phyloP scores from a whole-genome alignment of 495 filamentous ascomycete species.

The Aeminium ludgeri region DNA sequence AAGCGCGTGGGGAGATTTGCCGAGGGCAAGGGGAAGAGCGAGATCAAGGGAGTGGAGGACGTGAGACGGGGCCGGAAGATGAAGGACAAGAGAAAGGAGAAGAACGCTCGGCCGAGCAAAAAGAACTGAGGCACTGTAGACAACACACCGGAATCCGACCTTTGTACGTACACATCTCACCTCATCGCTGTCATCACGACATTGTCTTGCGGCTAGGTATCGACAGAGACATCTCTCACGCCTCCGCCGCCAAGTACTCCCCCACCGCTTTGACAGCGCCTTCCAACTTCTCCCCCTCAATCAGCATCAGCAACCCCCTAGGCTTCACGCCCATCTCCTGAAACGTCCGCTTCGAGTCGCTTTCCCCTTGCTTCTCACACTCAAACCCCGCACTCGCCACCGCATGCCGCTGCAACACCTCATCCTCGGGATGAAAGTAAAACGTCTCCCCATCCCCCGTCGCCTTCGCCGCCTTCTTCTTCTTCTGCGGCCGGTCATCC shows the following conservation, averaged over 20 bases:
- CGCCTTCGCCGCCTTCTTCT: constrained; percentile 37
- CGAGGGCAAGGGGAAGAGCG: constrained; percentile 50
- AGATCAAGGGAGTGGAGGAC: constrained; percentile 66
- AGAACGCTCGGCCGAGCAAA: constrained; percentile 63
- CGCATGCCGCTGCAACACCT: constrained; percentile 63
- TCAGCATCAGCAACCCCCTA: constrained; percentile 37
- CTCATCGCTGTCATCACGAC: too few relatives aligned
- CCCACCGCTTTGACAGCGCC: constrained; percentile 34
- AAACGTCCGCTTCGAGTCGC: constrained; percentile 86
- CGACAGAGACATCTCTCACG: too few relatives aligned
- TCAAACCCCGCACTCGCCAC: constrained; percentile 46
- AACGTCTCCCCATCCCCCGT: constrained; percentile 30
- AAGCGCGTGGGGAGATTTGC: constrained; percentile 54
- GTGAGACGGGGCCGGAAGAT: constrained; percentile 65
- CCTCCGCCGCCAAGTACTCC: constrained; percentile 7
- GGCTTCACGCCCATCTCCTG: constrained; percentile 82
- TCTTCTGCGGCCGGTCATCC: constrained; percentile 44
- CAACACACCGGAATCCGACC: too few relatives aligned
- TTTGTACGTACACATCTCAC: too few relatives aligned
- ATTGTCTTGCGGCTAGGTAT: too few relatives aligned
- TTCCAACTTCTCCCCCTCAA: constrained; percentile 27
- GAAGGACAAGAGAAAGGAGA: constrained; percentile 60
- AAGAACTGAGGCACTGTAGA: neutral
- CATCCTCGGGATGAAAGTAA: constrained; percentile 96
- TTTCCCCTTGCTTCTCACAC: constrained; percentile 59